A percentile compares a stretch with the other conserved stretches of the same genome.
Conservation (phyloP, 2,329 filamentous ascomycete species). For the Furcasterigmium sp. region DNA sequence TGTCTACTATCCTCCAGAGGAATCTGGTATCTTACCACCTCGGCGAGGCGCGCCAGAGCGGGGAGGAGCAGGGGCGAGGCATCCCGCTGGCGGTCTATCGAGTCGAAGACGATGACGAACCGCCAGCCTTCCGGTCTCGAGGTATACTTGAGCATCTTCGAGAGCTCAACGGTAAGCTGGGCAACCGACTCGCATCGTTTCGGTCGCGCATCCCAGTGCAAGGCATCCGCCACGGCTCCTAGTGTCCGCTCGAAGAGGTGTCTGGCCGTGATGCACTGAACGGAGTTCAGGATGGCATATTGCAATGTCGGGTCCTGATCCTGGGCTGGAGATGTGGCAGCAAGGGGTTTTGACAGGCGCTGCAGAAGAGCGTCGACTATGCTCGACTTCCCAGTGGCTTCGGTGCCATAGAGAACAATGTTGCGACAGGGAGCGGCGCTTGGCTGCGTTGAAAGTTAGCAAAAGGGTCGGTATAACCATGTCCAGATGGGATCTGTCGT, state of each 20-base stretch:
- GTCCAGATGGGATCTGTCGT: slow-evolving; percentile 13
- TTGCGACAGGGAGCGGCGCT: slow-evolving; percentile 65
- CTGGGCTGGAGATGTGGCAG: slow-evolving; percentile 37
- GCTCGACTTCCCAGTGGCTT: slow-evolving; percentile 80
- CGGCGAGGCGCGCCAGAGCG: slow-evolving; percentile 74
- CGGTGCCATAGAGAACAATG: slow-evolving; percentile 76
- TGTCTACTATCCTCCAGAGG: background rate
- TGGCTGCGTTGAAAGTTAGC: slow-evolving; percentile 37
- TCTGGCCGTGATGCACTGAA: slow-evolving; percentile 72
- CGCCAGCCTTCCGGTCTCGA: slow-evolving; percentile 36
- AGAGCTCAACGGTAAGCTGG: slow-evolving; percentile 68
- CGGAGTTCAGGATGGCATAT: slow-evolving; percentile 61
- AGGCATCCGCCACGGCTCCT: slow-evolving; percentile 49
- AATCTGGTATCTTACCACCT: slow-evolving; percentile 54
- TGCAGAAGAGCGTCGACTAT: slow-evolving; percentile 60
- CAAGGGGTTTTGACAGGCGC: slow-evolving; percentile 22
- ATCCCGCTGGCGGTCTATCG: slow-evolving; percentile 79
- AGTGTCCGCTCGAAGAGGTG: slow-evolving; percentile 72
- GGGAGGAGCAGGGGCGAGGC: slow-evolving; percentile 72
- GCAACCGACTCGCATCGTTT: slow-evolving; percentile 76
- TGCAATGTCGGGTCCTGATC: slow-evolving; percentile 34
- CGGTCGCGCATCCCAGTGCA: slow-evolving; percentile 43
- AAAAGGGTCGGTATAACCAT: slow-evolving; percentile 11
- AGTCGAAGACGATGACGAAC: slow-evolving; percentile 83
- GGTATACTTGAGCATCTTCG: slow-evolving; percentile 51